Base-by-base conservation (phyloP, 352 stramenopile species). In the Globisporangium abappressorium region DNA sequence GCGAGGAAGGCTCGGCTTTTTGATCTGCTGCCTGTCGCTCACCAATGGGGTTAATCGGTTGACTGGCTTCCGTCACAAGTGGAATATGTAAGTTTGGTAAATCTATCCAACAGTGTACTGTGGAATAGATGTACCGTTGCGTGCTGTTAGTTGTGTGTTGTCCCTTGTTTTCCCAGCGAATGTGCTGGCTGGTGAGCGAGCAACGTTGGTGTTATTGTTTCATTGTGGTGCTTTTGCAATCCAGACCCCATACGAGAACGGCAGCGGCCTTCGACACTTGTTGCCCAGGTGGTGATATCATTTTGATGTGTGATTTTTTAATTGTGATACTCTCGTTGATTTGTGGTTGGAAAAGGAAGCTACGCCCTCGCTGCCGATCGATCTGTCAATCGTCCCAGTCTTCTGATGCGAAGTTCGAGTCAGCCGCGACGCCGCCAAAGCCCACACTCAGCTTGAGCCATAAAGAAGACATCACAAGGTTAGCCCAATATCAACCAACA, bases 381-480 rank as follows among this genome's bases (percentile, higher is more conserved):
- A 28, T 12, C 24, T 5, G 14, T 28, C 49, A 80, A 57, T 87
- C 73, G 71, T 92, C 85, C 83, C 83, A 92, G 66, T 91, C 82
- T 0, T 91, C 85, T 0, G 80, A 73, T 15, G 73, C 83, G 47
- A 90, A 93, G 73, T 91, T 91, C 11, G 83, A 47, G 62, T 93
- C 85, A 1, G 81, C 78, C 1, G 78, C 67, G 60, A 93, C 82
- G 38, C 78, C 78, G 0, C 81, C 79, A 46, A 74, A 74, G 43
- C 68, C 72, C 20, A 62, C 53, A 11, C 36, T 46, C 28, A 41
- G 8, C 28, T 70, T 5, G 20, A 47, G 59, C 54, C 51, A n/a
- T 61, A 20, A 24, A 58, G 56, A 24, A 28, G 58, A 15, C 24
- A 36, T 58, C 20, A 64, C 43, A 69, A 57, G 14, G 41, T 49